Evolutionary conservation across 2,329 filamentous ascomycete genomes (phyloP), one percentile per base, ranked within the genome.

Genomic region (Helicocarpus griseus): DNA sequence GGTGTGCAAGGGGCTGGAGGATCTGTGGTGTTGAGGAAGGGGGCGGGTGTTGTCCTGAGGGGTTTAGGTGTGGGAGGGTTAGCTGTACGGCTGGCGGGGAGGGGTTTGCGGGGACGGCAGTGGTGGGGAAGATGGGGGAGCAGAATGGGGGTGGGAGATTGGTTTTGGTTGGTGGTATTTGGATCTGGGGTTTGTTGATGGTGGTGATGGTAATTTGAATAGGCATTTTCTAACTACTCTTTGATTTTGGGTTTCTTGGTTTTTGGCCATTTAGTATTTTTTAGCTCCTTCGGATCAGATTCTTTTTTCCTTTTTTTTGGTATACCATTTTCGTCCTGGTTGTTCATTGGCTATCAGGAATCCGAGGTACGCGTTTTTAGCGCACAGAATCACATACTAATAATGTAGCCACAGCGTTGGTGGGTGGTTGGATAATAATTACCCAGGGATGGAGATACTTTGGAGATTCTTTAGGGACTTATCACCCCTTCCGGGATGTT

Each of bases 1-100:
- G 72, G 0, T 97, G 91, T 63, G 88, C 89, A 0, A 73, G 66
- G 45, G 89, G 89, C 4, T 97, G 91, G 91, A 85, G 80, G 57
- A 77, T 69, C 57, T 96, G 77, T 79, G 82, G 75, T 60, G 79
- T 66, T 51, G 73, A 78, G n/a, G 72, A 77, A 0, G 80, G 85
- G 0, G 82, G 89, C 0, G 89, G 89, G 5, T 97, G 91, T 66
- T 97, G 91, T 73, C 89, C 89, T 0, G 77, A 70, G 39, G 87
- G 87, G 1, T 95, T 85, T 66, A 68, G 68, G 3, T 95, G 89
- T 68, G 89, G 86, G 1, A 76, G 76, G 19, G 79, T 77, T 21
- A 89, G 83, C 64, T 94, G 88, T 69, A 83, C 82, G 28, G 77
- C 81, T 4, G 71, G 68, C 6, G 67, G 58, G 14, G 73, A 70